A percentile compares a stretch with the other conserved stretches of the same genome.
Conservation (phyloP, 2,329 filamentous ascomycete species). For the Epichloe amarillans region DNA sequence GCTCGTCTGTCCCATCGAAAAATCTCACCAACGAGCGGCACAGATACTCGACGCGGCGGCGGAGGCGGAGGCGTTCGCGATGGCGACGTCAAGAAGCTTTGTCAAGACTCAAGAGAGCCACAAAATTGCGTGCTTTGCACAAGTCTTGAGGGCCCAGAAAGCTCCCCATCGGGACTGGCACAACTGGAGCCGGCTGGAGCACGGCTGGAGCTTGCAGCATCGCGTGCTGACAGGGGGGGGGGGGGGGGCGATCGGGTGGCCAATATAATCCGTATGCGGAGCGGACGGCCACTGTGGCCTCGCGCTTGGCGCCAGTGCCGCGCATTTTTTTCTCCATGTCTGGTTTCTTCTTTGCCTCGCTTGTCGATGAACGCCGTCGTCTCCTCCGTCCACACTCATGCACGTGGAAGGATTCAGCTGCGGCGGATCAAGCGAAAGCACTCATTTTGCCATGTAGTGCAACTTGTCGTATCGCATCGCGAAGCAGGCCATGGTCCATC, state of each 20-base stretch:
- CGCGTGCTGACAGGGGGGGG: conserved; percentile 6
- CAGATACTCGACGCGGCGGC: background rate
- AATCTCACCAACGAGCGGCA: background rate
- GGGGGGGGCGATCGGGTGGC: background rate
- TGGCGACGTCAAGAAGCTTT: conserved; percentile 1
- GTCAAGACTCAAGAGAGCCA: conserved; percentile 15
- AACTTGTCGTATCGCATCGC: background rate
- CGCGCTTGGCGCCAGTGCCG: background rate
- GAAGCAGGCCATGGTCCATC: conserved; percentile 1
- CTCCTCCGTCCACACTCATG: background rate
- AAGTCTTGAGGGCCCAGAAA: conserved; percentile 2
- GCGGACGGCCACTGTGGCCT: background rate
- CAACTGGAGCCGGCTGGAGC: background rate
- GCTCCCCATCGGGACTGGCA: background rate
- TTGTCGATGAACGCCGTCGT: background rate
- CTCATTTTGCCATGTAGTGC: too few species aligned
- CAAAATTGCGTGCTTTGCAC: conserved; percentile 24
- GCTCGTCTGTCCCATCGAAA: background rate
- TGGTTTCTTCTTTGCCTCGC: too few species aligned
- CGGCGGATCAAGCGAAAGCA: too few species aligned
- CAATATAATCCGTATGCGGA: background rate
- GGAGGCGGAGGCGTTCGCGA: background rate
- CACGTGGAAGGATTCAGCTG: background rate
- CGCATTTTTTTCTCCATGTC: background rate
- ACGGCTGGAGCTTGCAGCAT: conserved; percentile 1